phyloP scores from a whole-genome alignment of 2,329 filamentous ascomycete species.

The Zymoseptoria brevis region DNA sequence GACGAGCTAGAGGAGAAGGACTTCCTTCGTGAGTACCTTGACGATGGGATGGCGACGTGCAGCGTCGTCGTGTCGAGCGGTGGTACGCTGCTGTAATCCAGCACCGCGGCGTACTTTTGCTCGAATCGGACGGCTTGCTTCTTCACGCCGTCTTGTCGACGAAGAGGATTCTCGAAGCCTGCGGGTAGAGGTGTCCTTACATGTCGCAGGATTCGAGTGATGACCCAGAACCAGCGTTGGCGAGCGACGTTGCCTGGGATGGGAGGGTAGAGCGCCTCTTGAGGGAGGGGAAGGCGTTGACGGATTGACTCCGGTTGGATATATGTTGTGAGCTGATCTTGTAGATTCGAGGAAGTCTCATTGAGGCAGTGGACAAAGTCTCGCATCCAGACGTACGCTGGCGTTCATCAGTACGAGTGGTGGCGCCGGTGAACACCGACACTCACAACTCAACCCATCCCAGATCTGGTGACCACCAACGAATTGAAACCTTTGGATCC shows the following conservation, averaged over 20 bases:
- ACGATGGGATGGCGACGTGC: conserved; percentile 26
- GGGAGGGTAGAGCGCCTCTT: conserved; percentile 41
- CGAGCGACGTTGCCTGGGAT: conserved; percentile 32
- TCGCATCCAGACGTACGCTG: conserved; percentile 35
- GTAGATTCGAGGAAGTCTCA: conserved; percentile 17
- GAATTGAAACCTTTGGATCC: conserved; percentile 30
- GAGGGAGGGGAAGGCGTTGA: conserved; percentile 34
- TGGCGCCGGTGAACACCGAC: not conserved
- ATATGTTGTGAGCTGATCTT: conserved; percentile 14
- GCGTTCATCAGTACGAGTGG: not conserved
- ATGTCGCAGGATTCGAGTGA: conserved; percentile 38
- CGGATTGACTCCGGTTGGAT: conserved; percentile 19
- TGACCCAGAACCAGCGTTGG: conserved; percentile 42
- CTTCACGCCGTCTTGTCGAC: conserved; percentile 11
- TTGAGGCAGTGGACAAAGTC: conserved; percentile 36
- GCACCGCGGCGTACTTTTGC: conserved; percentile 28
- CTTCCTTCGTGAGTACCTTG: conserved; percentile 22
- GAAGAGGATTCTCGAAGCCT: conserved; percentile 38
- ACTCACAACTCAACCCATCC: conserved; percentile 32
- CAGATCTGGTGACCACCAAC: conserved; percentile 39
- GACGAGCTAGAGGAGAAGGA: conserved; percentile 15
- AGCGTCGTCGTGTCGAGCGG: conserved; percentile 32
- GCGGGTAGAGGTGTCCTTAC: conserved; percentile 33
- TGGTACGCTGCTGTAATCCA: conserved; percentile 34
- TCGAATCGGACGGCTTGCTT: conserved; percentile 19